A percentile compares a stretch with the other conserved stretches of the same genome.
Evolutionary conservation across 768 basidiomycete species (phyloP).

Genomic region (Boletus vermiculosoides): DNA sequence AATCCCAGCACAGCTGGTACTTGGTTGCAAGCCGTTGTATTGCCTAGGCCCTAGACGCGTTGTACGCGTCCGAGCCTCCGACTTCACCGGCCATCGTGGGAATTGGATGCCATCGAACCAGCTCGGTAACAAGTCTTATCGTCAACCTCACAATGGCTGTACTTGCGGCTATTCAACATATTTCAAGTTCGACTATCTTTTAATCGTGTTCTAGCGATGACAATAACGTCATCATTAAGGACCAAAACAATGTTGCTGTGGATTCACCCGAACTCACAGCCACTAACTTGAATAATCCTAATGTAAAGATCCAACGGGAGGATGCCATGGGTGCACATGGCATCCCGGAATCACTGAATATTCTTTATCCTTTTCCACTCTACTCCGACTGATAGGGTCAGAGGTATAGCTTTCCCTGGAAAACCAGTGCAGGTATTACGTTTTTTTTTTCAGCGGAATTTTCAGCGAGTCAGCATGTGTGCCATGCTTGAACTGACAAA

Average conservation of each 20-base stretch:
- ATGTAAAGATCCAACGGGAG: neutral
- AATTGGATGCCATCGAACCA: neutral
- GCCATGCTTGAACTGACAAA: too few relatives aligned
- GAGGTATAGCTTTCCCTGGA: neutral
- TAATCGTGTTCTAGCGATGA: neutral
- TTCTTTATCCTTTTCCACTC: neutral
- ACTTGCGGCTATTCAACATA: neutral
- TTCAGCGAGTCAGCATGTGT: neutral
- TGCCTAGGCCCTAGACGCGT: too few relatives aligned
- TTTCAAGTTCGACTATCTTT: neutral
- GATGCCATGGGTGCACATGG: neutral
- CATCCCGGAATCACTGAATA: too few relatives aligned
- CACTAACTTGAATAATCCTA: neutral
- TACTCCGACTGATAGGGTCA: neutral
- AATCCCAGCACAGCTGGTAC: neutral
- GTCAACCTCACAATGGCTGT: neutral
- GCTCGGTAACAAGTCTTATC: neutral
- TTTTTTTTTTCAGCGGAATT: neutral
- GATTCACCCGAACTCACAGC: neutral
- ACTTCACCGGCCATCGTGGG: too few relatives aligned
- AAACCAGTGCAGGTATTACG: neutral
- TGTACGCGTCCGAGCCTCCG: neutral
- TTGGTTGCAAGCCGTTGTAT: neutral
- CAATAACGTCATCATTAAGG: neutral
- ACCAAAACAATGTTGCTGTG: neutral